Evolutionary conservation across 345 rosid species (phyloP).

Genomic region (Eucalyptus pauciflora): DNA sequence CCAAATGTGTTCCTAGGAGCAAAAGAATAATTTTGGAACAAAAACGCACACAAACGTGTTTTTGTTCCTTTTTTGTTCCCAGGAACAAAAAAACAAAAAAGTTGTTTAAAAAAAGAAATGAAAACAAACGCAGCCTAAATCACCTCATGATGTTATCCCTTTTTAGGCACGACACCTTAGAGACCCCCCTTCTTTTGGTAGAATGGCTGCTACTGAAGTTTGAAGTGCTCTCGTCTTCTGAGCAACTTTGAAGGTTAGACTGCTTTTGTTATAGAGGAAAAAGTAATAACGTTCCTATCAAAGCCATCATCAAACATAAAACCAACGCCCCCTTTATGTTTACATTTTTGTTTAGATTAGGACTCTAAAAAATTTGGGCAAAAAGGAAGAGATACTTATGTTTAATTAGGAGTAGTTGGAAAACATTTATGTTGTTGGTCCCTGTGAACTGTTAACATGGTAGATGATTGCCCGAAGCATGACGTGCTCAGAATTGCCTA

Average conservation of each 20-base stretch:
- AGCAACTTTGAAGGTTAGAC: neutral
- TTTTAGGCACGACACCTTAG: neutral
- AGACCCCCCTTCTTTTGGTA: neutral
- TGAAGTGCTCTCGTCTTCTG: neutral
- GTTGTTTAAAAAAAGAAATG: too few relatives aligned
- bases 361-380: neutral
- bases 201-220: neutral
- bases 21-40: too few relatives aligned
- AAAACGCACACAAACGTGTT: too few relatives aligned
- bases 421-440: neutral
- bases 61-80: too few relatives aligned
- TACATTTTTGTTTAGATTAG: neutral
- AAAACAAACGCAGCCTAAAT: neutral
- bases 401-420: neutral
- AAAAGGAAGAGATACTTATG: neutral
- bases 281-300: neutral
- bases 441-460: neutral
- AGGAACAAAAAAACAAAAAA: too few relatives aligned
- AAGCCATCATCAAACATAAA: neutral
- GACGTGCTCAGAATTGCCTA: neutral
- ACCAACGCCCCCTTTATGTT: neutral
- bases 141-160: neutral
- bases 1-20: too few relatives aligned
- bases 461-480: neutral
- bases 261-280: neutral